Conservation (phyloP, 768 basidiomycete species). For the Trametes cinnabarina region DNA sequence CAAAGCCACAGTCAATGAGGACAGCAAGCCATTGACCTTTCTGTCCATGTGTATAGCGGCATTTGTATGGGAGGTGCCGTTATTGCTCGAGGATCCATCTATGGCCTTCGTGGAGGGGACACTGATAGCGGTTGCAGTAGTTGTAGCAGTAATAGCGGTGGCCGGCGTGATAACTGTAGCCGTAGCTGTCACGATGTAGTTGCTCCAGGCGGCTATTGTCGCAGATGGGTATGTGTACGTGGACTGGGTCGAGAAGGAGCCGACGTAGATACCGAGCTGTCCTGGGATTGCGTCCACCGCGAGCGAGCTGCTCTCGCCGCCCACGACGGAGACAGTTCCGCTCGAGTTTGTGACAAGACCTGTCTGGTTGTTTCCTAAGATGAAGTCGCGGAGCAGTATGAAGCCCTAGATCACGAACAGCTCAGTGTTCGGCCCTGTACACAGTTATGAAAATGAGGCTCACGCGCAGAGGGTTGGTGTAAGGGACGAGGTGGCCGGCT, state of each 20-base stretch:
- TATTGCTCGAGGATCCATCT: too few relatives aligned
- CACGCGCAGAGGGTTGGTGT: conserved; percentile 43
- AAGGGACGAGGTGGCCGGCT: conserved; percentile 41
- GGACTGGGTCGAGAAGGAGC: conserved; percentile 33
- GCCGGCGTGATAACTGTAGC: not conserved
- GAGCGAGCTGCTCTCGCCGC: conserved; percentile 50
- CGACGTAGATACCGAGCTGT: conserved; percentile 53
- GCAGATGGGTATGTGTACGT: conserved; percentile 29
- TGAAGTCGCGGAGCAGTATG: conserved; percentile 62
- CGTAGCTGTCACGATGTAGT: conserved; percentile 29
- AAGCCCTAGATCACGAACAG: conserved; percentile 44
- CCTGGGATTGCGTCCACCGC: conserved; percentile 49
- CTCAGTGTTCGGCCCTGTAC: not conserved
- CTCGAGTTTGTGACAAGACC: conserved; percentile 46
- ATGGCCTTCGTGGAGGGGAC: too few relatives aligned
- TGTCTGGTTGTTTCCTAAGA: conserved; percentile 59
- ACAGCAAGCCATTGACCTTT: too few relatives aligned
- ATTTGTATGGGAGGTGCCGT: too few relatives aligned
- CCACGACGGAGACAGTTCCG: conserved; percentile 37
- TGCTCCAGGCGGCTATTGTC: conserved; percentile 33
- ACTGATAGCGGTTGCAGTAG: too few relatives aligned
- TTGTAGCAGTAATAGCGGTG: not conserved
- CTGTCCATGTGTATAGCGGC: too few relatives aligned
- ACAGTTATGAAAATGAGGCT: conserved; percentile 12
- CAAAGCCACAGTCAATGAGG: too few relatives aligned